These are phyloP conservation scores for Metarhizium rileyi DNA, from an alignment of 2,329 filamentous ascomycete genomes.

Conservation along the genomic window DNA sequence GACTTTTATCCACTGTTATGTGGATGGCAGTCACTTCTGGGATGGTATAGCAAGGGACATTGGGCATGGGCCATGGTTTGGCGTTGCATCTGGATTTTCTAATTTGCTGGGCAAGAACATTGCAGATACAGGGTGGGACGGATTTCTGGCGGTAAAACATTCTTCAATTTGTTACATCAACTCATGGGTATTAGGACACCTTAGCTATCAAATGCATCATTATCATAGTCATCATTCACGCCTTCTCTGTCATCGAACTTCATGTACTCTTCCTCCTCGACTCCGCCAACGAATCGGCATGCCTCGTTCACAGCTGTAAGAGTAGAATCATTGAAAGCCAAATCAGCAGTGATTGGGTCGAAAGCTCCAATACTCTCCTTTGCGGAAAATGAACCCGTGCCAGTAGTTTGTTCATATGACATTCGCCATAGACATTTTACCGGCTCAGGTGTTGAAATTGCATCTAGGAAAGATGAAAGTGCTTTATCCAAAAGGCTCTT, in stretches of 20 bases:
- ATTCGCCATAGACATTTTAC: conserved; percentile 38
- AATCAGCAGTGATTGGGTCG: conserved; percentile 48
- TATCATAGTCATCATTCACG: conserved; percentile 48
- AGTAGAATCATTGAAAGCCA: conserved; percentile 64
- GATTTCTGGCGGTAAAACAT: not conserved
- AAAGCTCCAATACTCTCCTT: conserved; percentile 44
- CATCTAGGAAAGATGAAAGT: conserved; percentile 30
- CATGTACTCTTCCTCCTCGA: conserved; percentile 54
- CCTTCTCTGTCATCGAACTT: conserved; percentile 67
- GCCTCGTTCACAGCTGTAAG: conserved; percentile 57
- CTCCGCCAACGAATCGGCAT: conserved; percentile 57
- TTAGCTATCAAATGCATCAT: conserved; percentile 39
- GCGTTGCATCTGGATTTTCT: not conserved
- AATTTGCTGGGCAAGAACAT: not conserved
- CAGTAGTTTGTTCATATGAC: conserved; percentile 42
- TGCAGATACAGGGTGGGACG: not conserved
- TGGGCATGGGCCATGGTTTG: not conserved
- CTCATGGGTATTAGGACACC: too few relatives aligned
- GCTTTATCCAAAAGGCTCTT: conserved; percentile 28
- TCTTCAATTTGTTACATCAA: not conserved
- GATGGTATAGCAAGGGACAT: not conserved
- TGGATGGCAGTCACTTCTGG: not conserved
- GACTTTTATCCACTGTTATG: not conserved
- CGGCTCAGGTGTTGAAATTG: conserved; percentile 17
- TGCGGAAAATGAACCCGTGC: conserved; percentile 15